These are phyloP conservation scores for Ogataea methylovora DNA, from an alignment of 805 yeast species.

Conservation along the genomic window DNA sequence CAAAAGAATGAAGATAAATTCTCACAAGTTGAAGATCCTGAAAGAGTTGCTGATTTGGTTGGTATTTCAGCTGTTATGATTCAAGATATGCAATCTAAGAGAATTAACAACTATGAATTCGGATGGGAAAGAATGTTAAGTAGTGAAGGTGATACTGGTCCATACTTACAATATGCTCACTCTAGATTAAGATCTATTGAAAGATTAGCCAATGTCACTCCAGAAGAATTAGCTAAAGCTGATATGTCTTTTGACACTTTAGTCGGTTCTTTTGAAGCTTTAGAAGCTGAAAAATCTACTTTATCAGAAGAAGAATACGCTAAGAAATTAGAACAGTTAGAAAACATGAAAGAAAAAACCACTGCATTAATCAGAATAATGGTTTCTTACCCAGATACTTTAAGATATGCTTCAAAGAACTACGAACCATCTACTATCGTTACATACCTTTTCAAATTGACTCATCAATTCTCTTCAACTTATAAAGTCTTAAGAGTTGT, in stretches of 20 bases:
- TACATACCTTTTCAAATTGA: conserved; percentile 83
- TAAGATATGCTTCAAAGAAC: conserved; percentile 75
- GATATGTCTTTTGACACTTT: conserved; percentile 22
- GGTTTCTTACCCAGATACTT: conserved; percentile 86
- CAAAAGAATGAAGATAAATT: conserved; percentile 84
- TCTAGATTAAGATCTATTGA: conserved; percentile 92
- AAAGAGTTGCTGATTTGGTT: conserved; percentile 86
- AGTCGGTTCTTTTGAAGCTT: conserved; percentile 20
- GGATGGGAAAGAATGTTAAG: conserved; percentile 98
- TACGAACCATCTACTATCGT: conserved; percentile 92
- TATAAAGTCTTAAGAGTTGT: conserved; percentile 95
- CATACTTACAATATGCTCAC: conserved; percentile 96
- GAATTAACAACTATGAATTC: conserved; percentile 92
- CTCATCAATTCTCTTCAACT: conserved; percentile 94
- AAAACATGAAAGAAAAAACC: conserved; percentile 23
- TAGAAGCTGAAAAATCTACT: conserved; percentile 9
- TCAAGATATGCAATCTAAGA: conserved; percentile 97
- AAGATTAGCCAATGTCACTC: conserved; percentile 62
- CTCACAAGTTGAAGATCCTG: conserved; percentile 90
- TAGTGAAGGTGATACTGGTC: conserved; percentile 99
- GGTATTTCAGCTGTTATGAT: conserved; percentile 98
- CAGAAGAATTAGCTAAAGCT: conserved; percentile 19
- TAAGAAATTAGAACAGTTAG: conserved; percentile 23
- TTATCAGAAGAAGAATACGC: conserved; percentile 20
- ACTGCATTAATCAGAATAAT: conserved; percentile 64